Conservation (phyloP, 352 stramenopile species). For the Phytophthora rubi region DNA sequence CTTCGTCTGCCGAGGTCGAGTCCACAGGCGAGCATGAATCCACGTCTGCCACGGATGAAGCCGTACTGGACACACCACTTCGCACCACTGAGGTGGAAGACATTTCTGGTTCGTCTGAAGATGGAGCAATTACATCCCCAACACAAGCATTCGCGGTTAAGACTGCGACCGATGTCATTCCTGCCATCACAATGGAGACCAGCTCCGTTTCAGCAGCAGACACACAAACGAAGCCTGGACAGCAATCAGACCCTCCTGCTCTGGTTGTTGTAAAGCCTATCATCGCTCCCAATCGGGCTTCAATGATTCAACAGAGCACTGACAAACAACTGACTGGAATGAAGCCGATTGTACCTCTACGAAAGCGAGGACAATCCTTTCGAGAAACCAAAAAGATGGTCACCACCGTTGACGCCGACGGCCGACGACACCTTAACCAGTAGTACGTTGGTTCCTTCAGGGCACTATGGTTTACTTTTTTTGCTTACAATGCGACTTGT, state of each 20-base stretch:
- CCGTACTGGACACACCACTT: neutral
- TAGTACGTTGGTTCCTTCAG: constrained; percentile 50
- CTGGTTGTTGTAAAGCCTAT: constrained; percentile 30
- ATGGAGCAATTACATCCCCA: neutral
- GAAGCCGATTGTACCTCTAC: constrained; percentile 62
- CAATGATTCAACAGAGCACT: constrained; percentile 19
- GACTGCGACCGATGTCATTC: neutral
- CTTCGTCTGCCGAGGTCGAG: constrained; percentile 3
- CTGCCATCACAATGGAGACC: neutral
- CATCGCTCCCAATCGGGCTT: constrained; percentile 12
- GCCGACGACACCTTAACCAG: constrained; percentile 71
- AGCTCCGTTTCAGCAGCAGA: neutral
- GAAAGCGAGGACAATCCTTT: constrained; percentile 74
- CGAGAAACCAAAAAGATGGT: constrained; percentile 66
- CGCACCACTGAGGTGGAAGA: neutral
- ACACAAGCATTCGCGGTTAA: neutral
- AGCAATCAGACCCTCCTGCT: constrained; percentile 13
- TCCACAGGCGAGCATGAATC: constrained; percentile 1
- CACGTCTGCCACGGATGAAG: neutral
- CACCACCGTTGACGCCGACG: constrained; percentile 56
- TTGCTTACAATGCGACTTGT: neutral
- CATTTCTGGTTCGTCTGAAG: constrained; percentile 7
- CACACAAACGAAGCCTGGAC: neutral
- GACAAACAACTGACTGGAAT: constrained; percentile 56
- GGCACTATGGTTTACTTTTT: neutral